Evolutionary conservation across 2,329 filamentous ascomycete genomes (phyloP), one percentile per base, ranked within the genome.

Genomic region (Stromatinia cepivora): DNA sequence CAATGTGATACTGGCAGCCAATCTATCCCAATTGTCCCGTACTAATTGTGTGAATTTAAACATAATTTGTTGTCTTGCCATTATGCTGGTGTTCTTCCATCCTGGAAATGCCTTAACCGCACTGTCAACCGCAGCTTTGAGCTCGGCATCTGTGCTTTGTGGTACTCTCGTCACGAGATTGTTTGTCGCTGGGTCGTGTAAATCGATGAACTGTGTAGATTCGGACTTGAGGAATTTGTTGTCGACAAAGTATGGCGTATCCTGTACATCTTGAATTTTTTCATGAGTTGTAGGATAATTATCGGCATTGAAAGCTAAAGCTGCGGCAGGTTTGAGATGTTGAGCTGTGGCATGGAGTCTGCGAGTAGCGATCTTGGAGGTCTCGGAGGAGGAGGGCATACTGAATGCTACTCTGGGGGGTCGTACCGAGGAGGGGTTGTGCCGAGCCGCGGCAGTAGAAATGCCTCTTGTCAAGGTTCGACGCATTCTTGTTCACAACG

Each of bases 111-210:
- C 92, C 81, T 87, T 88, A 81, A 90, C 82, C 6, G 92, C 92
- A 78, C 90, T 92, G 73, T 87, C 90, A 3, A 94, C 90, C 9
- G 89, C 90, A 20, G 90, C 89, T 80, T 86, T 86, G 76, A 95
- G 86, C 83, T 95, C 92, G 69, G 82, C 88, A 78, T 92, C 87
- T 20, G 92, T 94, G 81, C 89, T 92, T 82, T 94, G 91, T 25
- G 92, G 92, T 39, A 94, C 92, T 64, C 92, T 87, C 20, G 92
- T 94, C 72, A 95, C 89, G 73, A 94, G 86, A 81, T 93, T 91
- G 83, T 94, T 94, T 76, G 92, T 94, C 62, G 92, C 92, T 28
- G 92, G 92, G 81, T 95, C 92, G 81, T 92, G 84, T 73, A 95
- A 83, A 76, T 93, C 90, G 79, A 94, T 93, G 84, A 89, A 93